Percentiles rank a stretch among this genome's conserved stretches.
These are phyloP conservation scores for Asterella californica DNA, from an alignment of 225 moss, liverwort and hornwort species.

Conservation along the genomic window DNA sequence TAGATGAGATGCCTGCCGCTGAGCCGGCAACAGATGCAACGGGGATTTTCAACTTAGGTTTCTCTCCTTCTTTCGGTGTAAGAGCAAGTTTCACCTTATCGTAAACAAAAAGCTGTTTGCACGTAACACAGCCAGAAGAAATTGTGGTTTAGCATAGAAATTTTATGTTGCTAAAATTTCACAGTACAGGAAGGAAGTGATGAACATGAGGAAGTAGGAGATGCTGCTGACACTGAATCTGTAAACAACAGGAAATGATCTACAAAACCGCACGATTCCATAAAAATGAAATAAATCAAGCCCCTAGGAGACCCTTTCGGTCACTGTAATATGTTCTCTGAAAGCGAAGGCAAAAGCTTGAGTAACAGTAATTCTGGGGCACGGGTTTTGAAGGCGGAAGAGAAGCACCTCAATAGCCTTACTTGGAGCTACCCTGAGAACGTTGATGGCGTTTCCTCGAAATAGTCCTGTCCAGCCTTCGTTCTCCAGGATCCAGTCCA, in stretches of 20 bases:
- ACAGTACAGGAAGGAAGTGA: background rate
- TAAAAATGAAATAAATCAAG: no score
- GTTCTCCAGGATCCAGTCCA: constrained; percentile 60
- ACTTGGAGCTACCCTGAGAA: constrained; percentile 76
- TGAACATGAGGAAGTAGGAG: background rate
- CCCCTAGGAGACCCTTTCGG: no score
- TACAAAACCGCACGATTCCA: background rate
- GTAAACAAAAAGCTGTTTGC: constrained; percentile 62
- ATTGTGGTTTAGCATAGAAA: background rate
- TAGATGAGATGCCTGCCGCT: constrained; percentile 69
- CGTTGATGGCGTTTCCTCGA: constrained; percentile 76
- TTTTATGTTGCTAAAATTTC: background rate
- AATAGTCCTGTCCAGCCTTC: constrained; percentile 80
- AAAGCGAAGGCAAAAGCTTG: background rate
- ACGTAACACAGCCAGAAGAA: background rate
- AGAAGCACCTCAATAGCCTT: constrained; percentile 68
- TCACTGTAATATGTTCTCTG: background rate
- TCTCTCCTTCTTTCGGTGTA: constrained; percentile 52
- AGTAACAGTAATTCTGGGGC: background rate
- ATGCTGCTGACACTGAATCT: background rate
- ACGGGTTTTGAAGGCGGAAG: background rate
- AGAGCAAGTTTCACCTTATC: constrained; percentile 66
- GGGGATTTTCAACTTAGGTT: constrained; percentile 45
- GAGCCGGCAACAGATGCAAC: constrained; percentile 71
- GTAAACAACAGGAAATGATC: no score